A percentile compares a stretch with the other conserved stretches of the same genome.
phyloP scores from a whole-genome alignment of 2,329 filamentous ascomycete genomes.

The Alternaria hordeiaustralica region DNA sequence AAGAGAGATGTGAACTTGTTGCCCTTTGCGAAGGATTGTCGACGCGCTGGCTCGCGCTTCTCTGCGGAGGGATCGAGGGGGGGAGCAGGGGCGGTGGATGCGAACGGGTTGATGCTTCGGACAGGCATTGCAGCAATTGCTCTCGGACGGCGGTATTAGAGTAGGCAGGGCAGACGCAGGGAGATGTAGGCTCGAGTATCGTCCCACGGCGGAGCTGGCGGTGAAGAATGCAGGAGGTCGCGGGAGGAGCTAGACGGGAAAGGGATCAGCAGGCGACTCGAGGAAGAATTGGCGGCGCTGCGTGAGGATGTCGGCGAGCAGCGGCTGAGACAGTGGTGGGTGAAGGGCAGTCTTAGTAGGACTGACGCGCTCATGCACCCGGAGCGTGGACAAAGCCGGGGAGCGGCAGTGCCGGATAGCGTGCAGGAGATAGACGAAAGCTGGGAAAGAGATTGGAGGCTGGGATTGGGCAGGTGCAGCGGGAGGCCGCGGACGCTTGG shows the following conservation, averaged over 20 bases:
- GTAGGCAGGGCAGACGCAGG: neutral
- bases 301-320: constrained; percentile 4
- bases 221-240: constrained; percentile 19
- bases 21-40: constrained; percentile 64
- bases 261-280: constrained; percentile 23
- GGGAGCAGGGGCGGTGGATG: constrained; percentile 58
- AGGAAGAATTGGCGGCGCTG: constrained; percentile 2
- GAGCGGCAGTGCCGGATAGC: constrained; percentile 30
- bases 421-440: constrained; percentile 12
- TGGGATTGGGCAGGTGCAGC: constrained; percentile 15
- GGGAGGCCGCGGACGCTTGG: constrained; percentile 25
- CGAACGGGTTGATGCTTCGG: constrained; percentile 66
- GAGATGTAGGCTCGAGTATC: constrained; percentile 2
- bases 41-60: constrained; percentile 60
- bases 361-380: constrained; percentile 14
- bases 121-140: constrained; percentile 63
- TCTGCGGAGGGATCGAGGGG: constrained; percentile 60
- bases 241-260: constrained; percentile 18
- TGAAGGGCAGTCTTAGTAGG: constrained; percentile 4
- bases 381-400: constrained; percentile 21
- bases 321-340: neutral
- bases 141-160: constrained; percentile 1
- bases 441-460: neutral
- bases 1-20: constrained; percentile 81
- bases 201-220: constrained; percentile 15